Evolutionary conservation across 1,284 basidiomycete genomes (phyloP).

Genomic region (Puccinia sorghi): DNA sequence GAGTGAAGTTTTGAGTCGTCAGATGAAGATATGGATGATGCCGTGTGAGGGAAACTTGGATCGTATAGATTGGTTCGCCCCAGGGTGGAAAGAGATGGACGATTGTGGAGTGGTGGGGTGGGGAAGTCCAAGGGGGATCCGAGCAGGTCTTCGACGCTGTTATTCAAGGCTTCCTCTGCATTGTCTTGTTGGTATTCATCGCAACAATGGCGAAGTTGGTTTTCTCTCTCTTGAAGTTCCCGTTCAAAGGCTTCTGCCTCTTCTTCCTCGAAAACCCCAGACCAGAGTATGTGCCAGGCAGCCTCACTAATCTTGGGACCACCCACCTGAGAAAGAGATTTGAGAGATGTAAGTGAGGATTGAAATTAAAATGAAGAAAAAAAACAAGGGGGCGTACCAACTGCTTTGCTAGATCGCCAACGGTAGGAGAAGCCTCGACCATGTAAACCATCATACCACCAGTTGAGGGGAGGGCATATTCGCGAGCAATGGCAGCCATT

Average conservation of each 20-base stretch:
- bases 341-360: background rate
- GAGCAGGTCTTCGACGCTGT: background rate
- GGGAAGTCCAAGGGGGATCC: background rate
- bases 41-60: background rate
- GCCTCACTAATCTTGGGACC: constrained; percentile 74
- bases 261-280: constrained; percentile 68
- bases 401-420: constrained; percentile 24
- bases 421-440: constrained; percentile 57
- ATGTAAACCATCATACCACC: constrained; percentile 75
- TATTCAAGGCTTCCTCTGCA: background rate
- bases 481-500: constrained; percentile 75
- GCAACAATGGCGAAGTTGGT: constrained; percentile 8
- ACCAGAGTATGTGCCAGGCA: constrained; percentile 79
- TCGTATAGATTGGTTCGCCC: background rate
- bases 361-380: background rate
- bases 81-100: background rate
- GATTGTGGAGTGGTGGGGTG: background rate
- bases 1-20: background rate
- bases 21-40: background rate
- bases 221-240: constrained; percentile 58
- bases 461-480: constrained; percentile 79
- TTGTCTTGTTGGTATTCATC: no score
- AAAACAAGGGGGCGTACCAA: constrained; percentile 25
- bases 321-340: constrained; percentile 61
- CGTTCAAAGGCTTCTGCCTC: constrained; percentile 57